phyloP scores from a whole-genome alignment of 2,329 filamentous ascomycete species.

The Botrytis paeoniae region DNA sequence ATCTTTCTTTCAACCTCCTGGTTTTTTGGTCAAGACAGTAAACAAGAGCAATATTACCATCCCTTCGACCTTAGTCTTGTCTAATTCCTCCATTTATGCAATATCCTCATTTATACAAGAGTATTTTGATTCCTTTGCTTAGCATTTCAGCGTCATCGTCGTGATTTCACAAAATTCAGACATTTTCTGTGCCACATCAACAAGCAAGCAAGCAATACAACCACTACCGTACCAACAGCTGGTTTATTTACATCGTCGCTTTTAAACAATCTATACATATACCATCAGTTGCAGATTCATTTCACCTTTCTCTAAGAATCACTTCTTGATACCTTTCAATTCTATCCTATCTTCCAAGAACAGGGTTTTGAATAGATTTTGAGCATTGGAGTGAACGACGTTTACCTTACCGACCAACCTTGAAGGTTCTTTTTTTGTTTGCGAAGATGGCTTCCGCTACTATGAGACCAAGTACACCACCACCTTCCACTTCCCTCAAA shows the following conservation, averaged over 20 bases:
- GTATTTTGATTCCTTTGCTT: slow-evolving; percentile 1
- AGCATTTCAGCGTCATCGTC: slow-evolving; percentile 9
- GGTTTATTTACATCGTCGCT: background rate
- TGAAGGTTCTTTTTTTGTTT: slow-evolving; percentile 14
- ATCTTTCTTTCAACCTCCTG: slow-evolving; percentile 15
- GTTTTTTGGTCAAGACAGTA: slow-evolving; percentile 10
- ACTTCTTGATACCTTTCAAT: background rate
- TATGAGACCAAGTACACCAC: slow-evolving; percentile 52
- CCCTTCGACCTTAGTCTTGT: slow-evolving; percentile 7
- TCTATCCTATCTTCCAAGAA: background rate
- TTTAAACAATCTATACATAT: background rate
- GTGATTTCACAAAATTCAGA: background rate
- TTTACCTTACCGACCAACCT: background rate
- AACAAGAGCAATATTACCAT: slow-evolving; percentile 16
- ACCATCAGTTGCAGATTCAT: background rate
- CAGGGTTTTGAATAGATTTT: background rate
- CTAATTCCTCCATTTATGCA: slow-evolving; percentile 17
- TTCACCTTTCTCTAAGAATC: background rate
- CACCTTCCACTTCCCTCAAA: slow-evolving; percentile 54
- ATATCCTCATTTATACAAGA: slow-evolving; percentile 11
- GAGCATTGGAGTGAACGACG: background rate
- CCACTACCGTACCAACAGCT: background rate
- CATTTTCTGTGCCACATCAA: slow-evolving; percentile 7
- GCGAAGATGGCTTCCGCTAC: slow-evolving; percentile 35
- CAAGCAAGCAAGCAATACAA: background rate